Evolutionary conservation across 495 filamentous ascomycete species (phyloP).

Genomic region (Usnea hakonensis): DNA sequence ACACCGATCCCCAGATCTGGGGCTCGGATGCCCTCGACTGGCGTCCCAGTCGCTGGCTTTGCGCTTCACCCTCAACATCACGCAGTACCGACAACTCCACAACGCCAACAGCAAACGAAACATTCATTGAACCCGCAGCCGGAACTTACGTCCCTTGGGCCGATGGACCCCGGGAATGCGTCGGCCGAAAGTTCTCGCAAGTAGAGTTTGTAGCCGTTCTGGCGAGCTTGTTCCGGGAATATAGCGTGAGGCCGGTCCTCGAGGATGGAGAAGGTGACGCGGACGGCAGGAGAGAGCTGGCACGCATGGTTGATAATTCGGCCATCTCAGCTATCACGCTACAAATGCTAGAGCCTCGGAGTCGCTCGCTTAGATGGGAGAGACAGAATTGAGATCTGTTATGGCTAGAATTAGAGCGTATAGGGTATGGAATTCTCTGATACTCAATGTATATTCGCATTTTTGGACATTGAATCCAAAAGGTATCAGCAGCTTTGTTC

Average conservation of each 20-base stretch:
- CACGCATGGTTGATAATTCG: constrained; percentile 16
- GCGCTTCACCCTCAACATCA: not conserved
- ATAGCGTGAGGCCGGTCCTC: constrained; percentile 59
- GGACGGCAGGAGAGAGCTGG: constrained; percentile 6
- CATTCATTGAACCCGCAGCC: constrained; percentile 47
- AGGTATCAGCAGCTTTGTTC: too few relatives aligned
- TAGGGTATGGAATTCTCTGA: not conserved
- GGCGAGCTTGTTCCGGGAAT: constrained; percentile 54
- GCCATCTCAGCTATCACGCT: constrained; percentile 18
- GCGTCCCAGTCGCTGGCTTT: constrained; percentile 41
- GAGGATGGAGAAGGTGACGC: constrained; percentile 41
- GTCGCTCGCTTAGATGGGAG: constrained; percentile 16
- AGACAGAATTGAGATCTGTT: not conserved
- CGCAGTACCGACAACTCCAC: constrained; percentile 16
- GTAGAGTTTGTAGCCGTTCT: constrained; percentile 65
- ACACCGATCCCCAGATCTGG: constrained; percentile 39
- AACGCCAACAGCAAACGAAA: constrained; percentile 26
- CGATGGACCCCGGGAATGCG: constrained; percentile 62
- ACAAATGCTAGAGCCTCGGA: constrained; percentile 21
- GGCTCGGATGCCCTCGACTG: constrained; percentile 38
- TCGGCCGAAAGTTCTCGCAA: constrained; percentile 66
- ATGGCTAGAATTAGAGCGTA: not conserved
- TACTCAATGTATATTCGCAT: not conserved
- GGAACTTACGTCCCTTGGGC: constrained; percentile 67
- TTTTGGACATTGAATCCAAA: not conserved